Base-by-base conservation (phyloP, 2,329 filamentous ascomycete genomes). In the Aureobasidium subglaciale region DNA sequence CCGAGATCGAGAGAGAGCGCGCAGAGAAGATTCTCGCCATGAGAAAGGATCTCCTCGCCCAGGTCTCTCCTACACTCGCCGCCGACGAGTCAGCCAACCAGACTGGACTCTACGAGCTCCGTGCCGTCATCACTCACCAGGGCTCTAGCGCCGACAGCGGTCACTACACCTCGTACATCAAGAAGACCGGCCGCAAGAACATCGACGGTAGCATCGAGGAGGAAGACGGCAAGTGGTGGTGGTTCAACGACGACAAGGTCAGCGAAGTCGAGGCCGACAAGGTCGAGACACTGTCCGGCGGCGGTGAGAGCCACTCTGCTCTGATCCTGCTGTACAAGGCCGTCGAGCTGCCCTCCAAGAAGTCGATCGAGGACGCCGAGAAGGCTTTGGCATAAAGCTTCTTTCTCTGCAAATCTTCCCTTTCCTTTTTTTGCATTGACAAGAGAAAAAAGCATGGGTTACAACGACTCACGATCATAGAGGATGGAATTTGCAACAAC, bases 201-300 rank as follows among this genome's bases (percentile, higher is more conserved):
- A 78, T 85, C 15, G 83, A 84, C 65, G 90, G 88, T 62, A 88
- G 90, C 75, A 78, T 83, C 65, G 83, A 82, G 54, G 84, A 87
- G 66, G 90, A 95, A 67, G 90, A 95, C 67, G 90, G 88, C 63
- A 96, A 90, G 65, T 99, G 93, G 93, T 99, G 93, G 92, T 99
- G 93, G 92, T 99, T 99, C 80, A 97, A 99, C 71, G 93, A 99
- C 66, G 92, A 99, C 68, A 95, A 90, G 75, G 93, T 99, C 30
- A 84, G 87, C 13, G 93, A 99, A 75, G 93, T 99, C 25, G 84
- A 89, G 15, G 78, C 83, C 24, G 92, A 97, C 64, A 93, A 95
- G 77, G 95, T 99, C 62, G 88, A 92, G 68, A 87, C 85, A 3
- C 79, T 99, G 50, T 82, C 90, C 49, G 95, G 93, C 58, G 93